Evolutionary conservation across 805 yeast genomes (phyloP).

Genomic region (Wickerhamomyces bisporus): DNA sequence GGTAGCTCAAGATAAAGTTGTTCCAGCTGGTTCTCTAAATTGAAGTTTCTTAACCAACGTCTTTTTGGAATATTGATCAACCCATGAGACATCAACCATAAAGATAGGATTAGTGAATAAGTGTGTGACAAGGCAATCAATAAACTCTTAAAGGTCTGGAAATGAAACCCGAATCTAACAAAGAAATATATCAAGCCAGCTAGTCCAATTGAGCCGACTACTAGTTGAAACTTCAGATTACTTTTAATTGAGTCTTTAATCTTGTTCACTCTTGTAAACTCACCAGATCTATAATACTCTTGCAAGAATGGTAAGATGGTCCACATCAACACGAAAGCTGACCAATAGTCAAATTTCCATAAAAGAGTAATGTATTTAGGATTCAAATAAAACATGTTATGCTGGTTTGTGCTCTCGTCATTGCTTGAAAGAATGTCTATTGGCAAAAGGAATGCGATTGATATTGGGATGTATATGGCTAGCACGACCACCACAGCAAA

Average conservation of each 20-base stretch:
- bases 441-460: slow-evolving; percentile 70
- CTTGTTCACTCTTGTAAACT: slow-evolving; percentile 41
- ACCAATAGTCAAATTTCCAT: slow-evolving; percentile 80
- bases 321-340: slow-evolving; percentile 79
- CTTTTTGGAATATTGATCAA: slow-evolving; percentile 60
- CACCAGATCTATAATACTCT: slow-evolving; percentile 68
- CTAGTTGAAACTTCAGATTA: slow-evolving; percentile 56
- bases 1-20: slow-evolving; percentile 52
- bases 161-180: slow-evolving; percentile 47
- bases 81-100: slow-evolving; percentile 86
- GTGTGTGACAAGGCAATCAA: slow-evolving; percentile 74
- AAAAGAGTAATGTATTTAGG: slow-evolving; percentile 45
- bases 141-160: slow-evolving; percentile 56
- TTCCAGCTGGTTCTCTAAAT: slow-evolving; percentile 29
- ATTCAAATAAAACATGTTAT: slow-evolving; percentile 38
- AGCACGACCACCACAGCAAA: slow-evolving; percentile 29
- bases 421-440: slow-evolving; percentile 58
- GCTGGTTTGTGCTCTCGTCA: slow-evolving; percentile 18
- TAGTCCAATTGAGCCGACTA: slow-evolving; percentile 47
- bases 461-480: slow-evolving; percentile 70
- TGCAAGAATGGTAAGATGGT: slow-evolving; percentile 65
- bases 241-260: slow-evolving; percentile 52
- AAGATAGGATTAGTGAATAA: slow-evolving; percentile 66
- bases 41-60: slow-evolving; percentile 30
- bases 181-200: slow-evolving; percentile 57